These are phyloP conservation scores for Fraxinus floribunda DNA, from an alignment of 305 asterid species.

Conservation along the genomic window DNA sequence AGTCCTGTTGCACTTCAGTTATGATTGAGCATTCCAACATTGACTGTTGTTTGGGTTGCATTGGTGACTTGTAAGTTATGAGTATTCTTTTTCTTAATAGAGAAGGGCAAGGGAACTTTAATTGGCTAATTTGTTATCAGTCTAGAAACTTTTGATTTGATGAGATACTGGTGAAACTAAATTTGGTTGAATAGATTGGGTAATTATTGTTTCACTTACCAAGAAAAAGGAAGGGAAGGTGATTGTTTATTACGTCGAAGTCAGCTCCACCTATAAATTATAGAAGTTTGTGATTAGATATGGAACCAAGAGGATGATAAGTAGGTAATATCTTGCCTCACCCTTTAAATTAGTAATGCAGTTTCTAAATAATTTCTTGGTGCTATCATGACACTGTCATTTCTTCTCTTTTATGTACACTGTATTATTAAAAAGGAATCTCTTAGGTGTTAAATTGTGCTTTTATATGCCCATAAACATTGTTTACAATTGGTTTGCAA, in stretches of 20 bases:
- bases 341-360: neutral
- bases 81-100: neutral
- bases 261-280: neutral
- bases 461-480: neutral
- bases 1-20: neutral
- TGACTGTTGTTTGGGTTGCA: neutral
- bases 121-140: neutral
- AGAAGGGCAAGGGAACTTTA: neutral
- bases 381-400: neutral
- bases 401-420: neutral
- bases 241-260: neutral
- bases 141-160: neutral
- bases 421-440: neutral
- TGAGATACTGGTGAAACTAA: neutral
- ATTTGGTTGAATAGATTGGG: neutral
- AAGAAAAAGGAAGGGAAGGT: neutral
- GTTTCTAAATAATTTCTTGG: neutral
- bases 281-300: neutral
- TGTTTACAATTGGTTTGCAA: neutral
- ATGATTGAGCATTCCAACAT: neutral
- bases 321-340: neutral
- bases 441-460: neutral
- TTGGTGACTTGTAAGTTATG: neutral
- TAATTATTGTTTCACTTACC: neutral
- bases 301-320: neutral